Conservation (phyloP, 2,329 filamentous ascomycete species). For the Lecanicillium sp. region DNA sequence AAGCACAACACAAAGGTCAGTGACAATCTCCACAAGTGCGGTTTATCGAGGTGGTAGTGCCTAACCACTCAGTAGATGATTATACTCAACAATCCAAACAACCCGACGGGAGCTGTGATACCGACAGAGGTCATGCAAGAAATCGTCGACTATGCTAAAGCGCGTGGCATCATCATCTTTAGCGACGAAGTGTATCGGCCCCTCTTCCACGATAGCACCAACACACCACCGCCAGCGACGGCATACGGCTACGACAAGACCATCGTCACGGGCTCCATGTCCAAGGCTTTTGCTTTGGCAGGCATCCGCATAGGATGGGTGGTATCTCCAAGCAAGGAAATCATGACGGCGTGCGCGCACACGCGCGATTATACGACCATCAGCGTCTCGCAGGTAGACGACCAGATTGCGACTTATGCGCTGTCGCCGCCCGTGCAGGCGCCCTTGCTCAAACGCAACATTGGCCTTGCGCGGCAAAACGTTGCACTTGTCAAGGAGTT, state of each 20-base stretch:
- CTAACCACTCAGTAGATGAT: constrained; percentile 28
- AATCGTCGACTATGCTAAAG: constrained; percentile 56
- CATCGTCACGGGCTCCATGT: constrained; percentile 72
- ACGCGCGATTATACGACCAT: constrained; percentile 81
- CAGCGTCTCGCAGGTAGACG: constrained; percentile 57
- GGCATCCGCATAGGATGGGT: constrained; percentile 81
- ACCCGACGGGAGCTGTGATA: constrained; percentile 69
- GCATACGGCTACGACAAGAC: constrained; percentile 64
- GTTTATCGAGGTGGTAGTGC: neutral
- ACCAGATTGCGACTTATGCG: constrained; percentile 69
- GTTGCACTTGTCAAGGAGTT: constrained; percentile 59
- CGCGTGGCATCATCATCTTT: constrained; percentile 58
- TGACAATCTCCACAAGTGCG: constrained; percentile 27
- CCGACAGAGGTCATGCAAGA: constrained; percentile 50
- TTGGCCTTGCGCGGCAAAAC: constrained; percentile 60
- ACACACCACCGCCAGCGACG: constrained; percentile 57
- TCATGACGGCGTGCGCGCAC: constrained; percentile 56
- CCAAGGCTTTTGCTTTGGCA: constrained; percentile 77
- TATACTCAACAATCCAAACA: constrained; percentile 67
- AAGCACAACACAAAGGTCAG: constrained; percentile 61
- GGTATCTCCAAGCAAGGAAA: constrained; percentile 52
- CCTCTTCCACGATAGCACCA: constrained; percentile 58
- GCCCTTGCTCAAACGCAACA: constrained; percentile 27
- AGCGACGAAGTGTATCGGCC: constrained; percentile 80
- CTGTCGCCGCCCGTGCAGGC: constrained; percentile 42